Conservation (phyloP, 2,329 filamentous ascomycete genomes). For the Fusarium heterosporum region DNA sequence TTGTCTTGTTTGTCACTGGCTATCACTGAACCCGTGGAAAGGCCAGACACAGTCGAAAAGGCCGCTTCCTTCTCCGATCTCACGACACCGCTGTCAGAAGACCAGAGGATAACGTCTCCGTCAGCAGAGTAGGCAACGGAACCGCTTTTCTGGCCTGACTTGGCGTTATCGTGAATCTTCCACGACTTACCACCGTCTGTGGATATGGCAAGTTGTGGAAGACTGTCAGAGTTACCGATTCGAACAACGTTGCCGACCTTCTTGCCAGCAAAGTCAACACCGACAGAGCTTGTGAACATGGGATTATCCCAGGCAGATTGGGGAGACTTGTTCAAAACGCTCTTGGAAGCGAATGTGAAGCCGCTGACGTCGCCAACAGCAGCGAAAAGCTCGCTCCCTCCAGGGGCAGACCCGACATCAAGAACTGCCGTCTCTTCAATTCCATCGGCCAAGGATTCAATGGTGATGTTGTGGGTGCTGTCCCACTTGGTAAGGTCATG, state of each 20-base stretch:
- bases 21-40: slow-evolving; percentile 61
- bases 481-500: slow-evolving; percentile 69
- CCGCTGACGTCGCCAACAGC: slow-evolving; percentile 65
- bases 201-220: slow-evolving; percentile 61
- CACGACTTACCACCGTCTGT: slow-evolving; percentile 63
- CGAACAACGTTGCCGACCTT: slow-evolving; percentile 61
- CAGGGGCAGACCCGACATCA: slow-evolving; percentile 61
- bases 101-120: slow-evolving; percentile 63
- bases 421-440: slow-evolving; percentile 66
- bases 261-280: slow-evolving; percentile 63
- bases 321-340: slow-evolving; percentile 57
- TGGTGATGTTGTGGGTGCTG: slow-evolving; percentile 59
- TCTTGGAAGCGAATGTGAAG: slow-evolving; percentile 59
- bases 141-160: slow-evolving; percentile 58
- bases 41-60: slow-evolving; percentile 59
- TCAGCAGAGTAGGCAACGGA: slow-evolving; percentile 63
- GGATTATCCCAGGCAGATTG: slow-evolving; percentile 60
- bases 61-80: slow-evolving; percentile 55
- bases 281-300: slow-evolving; percentile 58
- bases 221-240: slow-evolving; percentile 59
- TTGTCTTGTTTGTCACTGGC: slow-evolving; percentile 66
- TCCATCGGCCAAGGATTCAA: slow-evolving; percentile 64
- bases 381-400: slow-evolving; percentile 63
- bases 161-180: slow-evolving; percentile 60
- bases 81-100: slow-evolving; percentile 55